Percentiles rank a stretch among this genome's conserved stretches.
Evolutionary conservation across 176 grass and related monocot species (phyloP).

Genomic region (Thinopyrum elongatum): DNA sequence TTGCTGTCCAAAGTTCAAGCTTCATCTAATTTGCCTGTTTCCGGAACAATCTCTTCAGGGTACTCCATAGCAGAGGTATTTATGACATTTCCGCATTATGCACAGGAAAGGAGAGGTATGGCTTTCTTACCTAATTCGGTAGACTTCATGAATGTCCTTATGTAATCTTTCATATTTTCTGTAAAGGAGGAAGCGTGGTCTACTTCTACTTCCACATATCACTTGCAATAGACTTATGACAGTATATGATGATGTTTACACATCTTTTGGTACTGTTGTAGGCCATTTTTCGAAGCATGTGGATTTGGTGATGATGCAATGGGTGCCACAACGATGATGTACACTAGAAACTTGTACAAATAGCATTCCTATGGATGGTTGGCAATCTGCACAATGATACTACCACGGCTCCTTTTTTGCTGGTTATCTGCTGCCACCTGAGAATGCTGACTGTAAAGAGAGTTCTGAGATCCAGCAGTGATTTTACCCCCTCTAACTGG

Average conservation of each 20-base stretch:
- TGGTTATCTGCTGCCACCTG: neutral
- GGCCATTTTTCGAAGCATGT: slow-evolving; percentile 80
- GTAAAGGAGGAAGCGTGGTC: neutral
- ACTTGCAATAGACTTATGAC: neutral
- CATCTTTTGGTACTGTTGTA: slow-evolving; percentile 26
- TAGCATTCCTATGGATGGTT: slow-evolving; percentile 10
- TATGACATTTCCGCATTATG: slow-evolving; percentile 87
- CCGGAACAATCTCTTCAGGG: slow-evolving; percentile 42
- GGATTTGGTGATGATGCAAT: slow-evolving; percentile 75
- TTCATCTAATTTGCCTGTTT: slow-evolving; percentile 4
- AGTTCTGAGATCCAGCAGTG: neutral
- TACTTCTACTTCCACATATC: neutral
- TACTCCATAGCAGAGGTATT: slow-evolving; percentile 78
- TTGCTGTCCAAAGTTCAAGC: slow-evolving; percentile 5
- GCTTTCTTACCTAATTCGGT: neutral
- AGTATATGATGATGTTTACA: neutral
- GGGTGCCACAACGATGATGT: slow-evolving; percentile 96
- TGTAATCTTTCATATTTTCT: neutral
- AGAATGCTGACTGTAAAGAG: neutral
- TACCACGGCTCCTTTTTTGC: neutral
- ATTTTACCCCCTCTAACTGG: neutral
- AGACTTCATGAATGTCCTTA: neutral
- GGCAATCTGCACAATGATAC: neutral
- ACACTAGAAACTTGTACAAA: slow-evolving; percentile 44
- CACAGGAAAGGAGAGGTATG: slow-evolving; percentile 84